Conservation (phyloP, 2,329 filamentous ascomycete species). For the Thielaviopsis ethacetica region DNA sequence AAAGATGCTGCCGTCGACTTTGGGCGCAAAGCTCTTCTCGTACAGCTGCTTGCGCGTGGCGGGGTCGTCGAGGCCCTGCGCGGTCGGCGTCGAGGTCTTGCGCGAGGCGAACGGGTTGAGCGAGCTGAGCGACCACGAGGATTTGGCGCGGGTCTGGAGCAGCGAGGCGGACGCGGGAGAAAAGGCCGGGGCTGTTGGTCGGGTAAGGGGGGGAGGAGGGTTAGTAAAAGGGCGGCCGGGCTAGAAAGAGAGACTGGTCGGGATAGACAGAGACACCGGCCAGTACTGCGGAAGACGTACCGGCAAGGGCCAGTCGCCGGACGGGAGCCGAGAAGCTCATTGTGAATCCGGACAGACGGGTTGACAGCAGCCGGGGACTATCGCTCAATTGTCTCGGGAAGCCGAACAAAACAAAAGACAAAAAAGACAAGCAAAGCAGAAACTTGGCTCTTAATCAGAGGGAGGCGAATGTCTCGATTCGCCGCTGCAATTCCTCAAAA, state of each 20-base stretch:
- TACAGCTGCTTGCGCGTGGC: constrained; percentile 26
- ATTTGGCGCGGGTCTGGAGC: constrained; percentile 21
- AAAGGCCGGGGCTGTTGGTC: constrained; percentile 13
- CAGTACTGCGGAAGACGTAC: constrained; percentile 12
- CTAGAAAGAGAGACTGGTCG: too few species aligned
- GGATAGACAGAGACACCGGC: too few species aligned
- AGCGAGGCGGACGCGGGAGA: constrained; percentile 6
- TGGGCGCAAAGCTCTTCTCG: constrained; percentile 23
- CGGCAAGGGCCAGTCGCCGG: constrained; percentile 13
- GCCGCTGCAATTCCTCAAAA: too few species aligned
- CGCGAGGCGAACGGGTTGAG: constrained; percentile 18
- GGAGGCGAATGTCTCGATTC: too few species aligned
- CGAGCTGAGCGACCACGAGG: constrained; percentile 26
- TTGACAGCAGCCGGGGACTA: neutral
- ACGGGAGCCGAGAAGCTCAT: constrained; percentile 15
- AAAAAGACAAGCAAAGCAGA: too few species aligned
- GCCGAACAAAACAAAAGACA: too few species aligned
- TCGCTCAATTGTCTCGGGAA: neutral
- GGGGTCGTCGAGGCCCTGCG: constrained; percentile 26
- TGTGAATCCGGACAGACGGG: neutral
- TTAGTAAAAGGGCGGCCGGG: neutral
- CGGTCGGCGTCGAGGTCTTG: constrained; percentile 15
- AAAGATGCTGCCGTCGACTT: constrained; percentile 42
- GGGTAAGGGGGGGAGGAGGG: constrained; percentile 9
- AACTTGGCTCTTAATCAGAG: too few species aligned